Base-by-base conservation (phyloP, 2,329 filamentous ascomycete genomes). In the Ophiocordyceps camponoti-leonardi region DNA sequence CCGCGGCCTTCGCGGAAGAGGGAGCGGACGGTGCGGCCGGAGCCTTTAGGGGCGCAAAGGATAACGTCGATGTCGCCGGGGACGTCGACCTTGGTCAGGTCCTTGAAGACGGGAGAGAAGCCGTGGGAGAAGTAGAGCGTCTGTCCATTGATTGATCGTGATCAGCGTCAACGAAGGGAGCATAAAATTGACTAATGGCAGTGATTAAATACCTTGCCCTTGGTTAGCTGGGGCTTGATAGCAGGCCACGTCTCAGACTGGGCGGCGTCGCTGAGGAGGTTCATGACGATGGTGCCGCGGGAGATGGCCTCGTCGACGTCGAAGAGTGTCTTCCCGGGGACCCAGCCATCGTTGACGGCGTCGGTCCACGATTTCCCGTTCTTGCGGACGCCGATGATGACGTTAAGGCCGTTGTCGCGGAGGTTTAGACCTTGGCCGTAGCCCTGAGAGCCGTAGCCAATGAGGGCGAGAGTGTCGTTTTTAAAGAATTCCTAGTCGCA, bases 121-220 rank as follows among this genome's bases (percentile, higher is more conserved):
- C 92, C 92, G 80, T 98, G 92, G 58, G 92, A 96, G 80, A 98
- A 98, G 83, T 98, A 98, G 58, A 98, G 86, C 50, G 92, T 98
- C 90, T n/a, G n/a, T n/a, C n/a, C n/a, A n/a, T n/a, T n/a, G n/a
- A n/a, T n/a, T 92, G 53, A 8, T 22, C 26, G 31, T 14, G 13
- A 6, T 35, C 31, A 35, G 31, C 31, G 13, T 35, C n/a, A n/a
- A n/a, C n/a, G n/a, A n/a, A n/a, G n/a, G n/a, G n/a, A n/a, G n/a
- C n/a, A n/a, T n/a, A n/a, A n/a, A n/a, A n/a, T n/a, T n/a, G n/a
- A n/a, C n/a, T n/a, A n/a, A n/a, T n/a, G n/a, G n/a, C n/a, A n/a
- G n/a, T n/a, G n/a, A n/a, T n/a, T n/a, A n/a, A n/a, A n/a, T 69
- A 88, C 86, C 85, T 98, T 98, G 75, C 86, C 92, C 85, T 96